phyloP scores from a whole-genome alignment of 202 grass and related monocot species.

The Elaeis oleifera region DNA sequence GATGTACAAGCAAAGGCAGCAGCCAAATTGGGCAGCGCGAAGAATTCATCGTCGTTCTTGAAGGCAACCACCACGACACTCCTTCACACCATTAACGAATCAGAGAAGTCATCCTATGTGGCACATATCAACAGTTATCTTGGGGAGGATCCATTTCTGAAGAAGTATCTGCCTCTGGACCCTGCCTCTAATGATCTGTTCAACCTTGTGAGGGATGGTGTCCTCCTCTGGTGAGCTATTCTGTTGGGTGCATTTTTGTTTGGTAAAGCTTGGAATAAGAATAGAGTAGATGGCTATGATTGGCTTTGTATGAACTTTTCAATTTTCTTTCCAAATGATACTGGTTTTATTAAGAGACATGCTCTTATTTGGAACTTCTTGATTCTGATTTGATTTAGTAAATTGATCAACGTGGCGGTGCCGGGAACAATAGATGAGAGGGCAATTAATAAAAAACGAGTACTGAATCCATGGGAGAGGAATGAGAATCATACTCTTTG shows the following conservation, averaged over 20 bases:
- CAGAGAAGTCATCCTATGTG: constrained; percentile 87
- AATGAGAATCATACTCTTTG: constrained; percentile 98
- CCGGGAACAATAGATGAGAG: constrained; percentile 98
- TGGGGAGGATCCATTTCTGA: constrained; percentile 70
- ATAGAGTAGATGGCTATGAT: too few relatives aligned
- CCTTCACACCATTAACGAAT: constrained; percentile 85
- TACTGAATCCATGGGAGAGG: constrained; percentile 96
- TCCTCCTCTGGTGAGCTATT: constrained; percentile 77
- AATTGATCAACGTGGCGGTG: constrained; percentile 97
- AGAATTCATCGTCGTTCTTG: constrained; percentile 61
- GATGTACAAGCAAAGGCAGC: constrained; percentile 58
- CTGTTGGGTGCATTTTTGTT: background rate
- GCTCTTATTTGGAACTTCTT: too few relatives aligned
- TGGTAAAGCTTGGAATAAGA: too few relatives aligned
- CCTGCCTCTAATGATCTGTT: constrained; percentile 67
- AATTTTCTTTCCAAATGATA: too few relatives aligned
- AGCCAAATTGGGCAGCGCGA: constrained; percentile 47
- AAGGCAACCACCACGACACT: constrained; percentile 77
- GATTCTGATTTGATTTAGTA: constrained; percentile 42
- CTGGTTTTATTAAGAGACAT: too few relatives aligned
- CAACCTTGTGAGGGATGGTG: constrained; percentile 74
- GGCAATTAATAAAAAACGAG: constrained; percentile 98
- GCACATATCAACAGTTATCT: constrained; percentile 93
- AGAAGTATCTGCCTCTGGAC: constrained; percentile 84
- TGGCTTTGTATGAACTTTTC: too few relatives aligned